Evolutionary conservation across 495 filamentous ascomycete species (phyloP), one percentile per base, ranked within the genome.

Genomic region (Mytilinidion resinicola): DNA sequence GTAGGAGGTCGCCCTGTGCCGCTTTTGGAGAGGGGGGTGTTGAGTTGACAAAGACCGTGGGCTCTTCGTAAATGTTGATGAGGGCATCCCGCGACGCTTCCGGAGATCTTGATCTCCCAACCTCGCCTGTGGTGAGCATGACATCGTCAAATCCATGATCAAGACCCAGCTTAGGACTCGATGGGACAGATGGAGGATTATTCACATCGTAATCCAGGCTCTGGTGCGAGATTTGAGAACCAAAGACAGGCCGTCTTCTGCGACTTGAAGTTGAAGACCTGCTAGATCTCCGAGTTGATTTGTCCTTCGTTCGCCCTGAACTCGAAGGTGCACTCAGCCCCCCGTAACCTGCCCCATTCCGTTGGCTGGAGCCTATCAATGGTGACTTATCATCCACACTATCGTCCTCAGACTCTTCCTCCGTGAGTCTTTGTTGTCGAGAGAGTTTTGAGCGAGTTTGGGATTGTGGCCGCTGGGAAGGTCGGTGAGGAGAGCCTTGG

Each of bases 121-220:
- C 71, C 15, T 84, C 78, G 61, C 80, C 74, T 30, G 25, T 30
- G 53, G 84, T 80, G 41, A 90, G 78, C 78, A 95, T 82, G 41
- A 85, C 78, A 80, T 95, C 91, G 47, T 89, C 87, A 67, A 84
- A 95, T 55, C 78, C 85, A 77, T 88, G 81, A 50, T 80, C 67
- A 48, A 75, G 67, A 54, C 81, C 79, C 57, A 82, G 33, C 49
- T 74, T 74, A 0, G 93, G 93, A 17, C 88, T 86, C 5, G 81
- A 83, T 0, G 93, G 93, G 17, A 96, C 82, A 0, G 93, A 97
- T 0, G 93, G 93, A n/a, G 93, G 93, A 65, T 96, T 95, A 66
- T 98, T 98, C 57, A 97, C 81, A 80, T 96, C 86, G 70, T 90
- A 91, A 35, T 79, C 73, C 19, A 65, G 43, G 36, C 58, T 58